Percentiles rank a stretch among this genome's conserved stretches.
phyloP scores from a whole-genome alignment of 1,139 yeast species.

The Kurtzmaniella quercitrusa region DNA sequence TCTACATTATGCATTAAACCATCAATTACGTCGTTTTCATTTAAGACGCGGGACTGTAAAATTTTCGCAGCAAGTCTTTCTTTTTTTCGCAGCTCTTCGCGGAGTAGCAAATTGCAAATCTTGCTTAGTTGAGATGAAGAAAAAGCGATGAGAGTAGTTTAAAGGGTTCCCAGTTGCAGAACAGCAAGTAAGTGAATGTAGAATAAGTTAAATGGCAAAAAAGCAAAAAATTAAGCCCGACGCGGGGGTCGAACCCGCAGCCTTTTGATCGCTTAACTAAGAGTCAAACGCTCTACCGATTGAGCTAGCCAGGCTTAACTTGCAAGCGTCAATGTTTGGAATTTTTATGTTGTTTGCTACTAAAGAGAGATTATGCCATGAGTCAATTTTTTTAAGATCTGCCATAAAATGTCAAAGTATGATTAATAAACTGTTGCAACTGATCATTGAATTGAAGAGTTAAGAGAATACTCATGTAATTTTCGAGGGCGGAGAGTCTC shows the following conservation, averaged over 20 bases:
- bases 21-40: neutral
- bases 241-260: conserved; percentile 54
- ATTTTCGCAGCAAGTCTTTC: neutral
- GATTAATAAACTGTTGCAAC: no score
- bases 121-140: neutral
- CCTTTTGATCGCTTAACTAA: conserved; percentile 34
- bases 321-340: no score
- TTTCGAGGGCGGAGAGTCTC: no score
- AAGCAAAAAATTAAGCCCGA: conserved; percentile 28
- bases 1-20: neutral
- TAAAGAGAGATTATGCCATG: no score
- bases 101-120: neutral
- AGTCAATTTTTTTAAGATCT: no score
- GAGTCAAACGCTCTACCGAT: conserved; percentile 20
- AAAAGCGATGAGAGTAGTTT: neutral
- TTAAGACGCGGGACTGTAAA: neutral
- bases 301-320: conserved; percentile 16
- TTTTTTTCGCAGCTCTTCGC: neutral
- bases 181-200: no score
- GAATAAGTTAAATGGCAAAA: no score
- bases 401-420: no score
- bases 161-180: neutral
- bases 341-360: no score
- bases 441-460: no score
- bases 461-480: no score